Conservation (phyloP, 2,329 filamentous ascomycete genomes). For the Botrytis fragariae region DNA sequence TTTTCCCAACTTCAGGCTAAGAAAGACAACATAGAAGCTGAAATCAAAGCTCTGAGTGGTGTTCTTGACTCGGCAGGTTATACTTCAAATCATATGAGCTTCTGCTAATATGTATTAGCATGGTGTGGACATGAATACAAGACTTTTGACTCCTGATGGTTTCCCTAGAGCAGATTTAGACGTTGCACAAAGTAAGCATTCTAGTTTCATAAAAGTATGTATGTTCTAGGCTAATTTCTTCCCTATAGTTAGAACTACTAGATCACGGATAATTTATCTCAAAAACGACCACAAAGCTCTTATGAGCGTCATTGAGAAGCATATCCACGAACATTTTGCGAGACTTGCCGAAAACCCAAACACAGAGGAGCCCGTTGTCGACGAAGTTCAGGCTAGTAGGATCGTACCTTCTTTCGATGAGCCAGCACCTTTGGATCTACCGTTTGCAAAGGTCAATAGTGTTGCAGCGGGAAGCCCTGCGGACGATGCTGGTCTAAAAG, state of each 20-base stretch:
- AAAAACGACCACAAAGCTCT: conserved; percentile 91
- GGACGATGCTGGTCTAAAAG: conserved; percentile 73
- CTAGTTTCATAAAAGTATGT: background rate
- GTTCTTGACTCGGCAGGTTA: conserved; percentile 80
- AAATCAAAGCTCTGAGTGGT: conserved; percentile 78
- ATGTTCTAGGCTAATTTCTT: conserved; percentile 3
- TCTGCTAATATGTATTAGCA: conserved; percentile 56
- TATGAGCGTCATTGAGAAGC: conserved; percentile 79
- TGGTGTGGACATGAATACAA: conserved; percentile 87
- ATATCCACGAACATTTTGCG: conserved; percentile 90
- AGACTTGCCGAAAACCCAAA: conserved; percentile 49
- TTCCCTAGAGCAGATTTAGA: conserved; percentile 93
- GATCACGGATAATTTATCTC: conserved; percentile 82
- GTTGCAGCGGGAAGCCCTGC: conserved; percentile 79
- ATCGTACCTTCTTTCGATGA: conserved; percentile 40
- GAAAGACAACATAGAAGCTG: conserved; percentile 81
- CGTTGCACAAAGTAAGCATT: conserved; percentile 77
- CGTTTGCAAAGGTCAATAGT: conserved; percentile 88
- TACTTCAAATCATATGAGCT: background rate
- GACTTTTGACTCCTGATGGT: conserved; percentile 82
- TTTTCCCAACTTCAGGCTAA: conserved; percentile 78
- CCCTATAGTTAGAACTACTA: conserved; percentile 77
- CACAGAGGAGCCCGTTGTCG: conserved; percentile 31
- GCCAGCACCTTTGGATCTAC: conserved; percentile 48
- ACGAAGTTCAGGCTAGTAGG: conserved; percentile 29